Conservation (phyloP, 2,329 filamentous ascomycete genomes). For the Phoma sp. region DNA sequence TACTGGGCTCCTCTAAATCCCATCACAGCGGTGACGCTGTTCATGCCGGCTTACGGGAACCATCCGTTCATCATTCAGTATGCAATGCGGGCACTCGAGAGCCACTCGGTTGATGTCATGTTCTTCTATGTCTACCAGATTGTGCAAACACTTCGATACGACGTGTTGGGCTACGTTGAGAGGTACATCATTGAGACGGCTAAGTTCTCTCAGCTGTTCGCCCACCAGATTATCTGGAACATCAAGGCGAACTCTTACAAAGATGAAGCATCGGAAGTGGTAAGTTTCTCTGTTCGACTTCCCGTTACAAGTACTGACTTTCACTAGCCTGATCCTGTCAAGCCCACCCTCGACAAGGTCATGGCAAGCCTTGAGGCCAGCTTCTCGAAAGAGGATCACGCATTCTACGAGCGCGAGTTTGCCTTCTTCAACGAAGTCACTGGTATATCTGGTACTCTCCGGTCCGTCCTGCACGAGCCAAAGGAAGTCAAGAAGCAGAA, state of each 20-base stretch:
- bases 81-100: conserved; percentile 92
- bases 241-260: conserved; percentile 99
- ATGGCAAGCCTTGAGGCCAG: conserved; percentile 82
- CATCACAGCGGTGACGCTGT: conserved; percentile 90
- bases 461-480: conserved; percentile 86
- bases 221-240: conserved; percentile 99
- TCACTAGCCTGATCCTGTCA: conserved; percentile 80
- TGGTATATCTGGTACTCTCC: conserved; percentile 90
- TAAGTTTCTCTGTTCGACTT: conserved; percentile 53
- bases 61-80: conserved; percentile 96
- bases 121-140: conserved; percentile 99
- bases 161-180: conserved; percentile 91
- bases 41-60: conserved; percentile 87
- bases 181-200: conserved; percentile 96
- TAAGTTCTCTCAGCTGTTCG: conserved; percentile 96
- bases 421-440: conserved; percentile 98
- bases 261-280: conserved; percentile 87
- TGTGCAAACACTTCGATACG: conserved; percentile 92
- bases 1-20: conserved; percentile 95
- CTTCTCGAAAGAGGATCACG: conserved; percentile 78
- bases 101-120: conserved; percentile 92
- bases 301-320: conserved; percentile 7
- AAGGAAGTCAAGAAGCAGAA: conserved; percentile 99
- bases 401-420: conserved; percentile 94
- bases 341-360: conserved; percentile 90